These are phyloP conservation scores for Bruguiera sexangula DNA, from an alignment of 345 rosid genomes.

Conservation along the genomic window DNA sequence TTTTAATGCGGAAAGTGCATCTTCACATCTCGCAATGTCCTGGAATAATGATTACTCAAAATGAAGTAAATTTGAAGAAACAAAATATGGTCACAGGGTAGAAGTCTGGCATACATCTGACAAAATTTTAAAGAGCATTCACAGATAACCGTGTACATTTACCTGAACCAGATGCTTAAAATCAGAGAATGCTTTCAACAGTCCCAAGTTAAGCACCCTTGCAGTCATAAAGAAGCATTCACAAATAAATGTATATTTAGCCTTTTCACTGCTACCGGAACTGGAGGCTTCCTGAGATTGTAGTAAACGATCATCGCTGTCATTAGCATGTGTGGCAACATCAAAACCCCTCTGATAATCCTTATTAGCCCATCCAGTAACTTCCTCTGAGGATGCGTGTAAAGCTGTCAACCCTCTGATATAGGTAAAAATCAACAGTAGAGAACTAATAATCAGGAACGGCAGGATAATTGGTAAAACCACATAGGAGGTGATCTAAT, in stretches of 20 bases:
- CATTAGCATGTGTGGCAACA: constrained; percentile 30
- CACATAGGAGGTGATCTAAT: constrained; percentile 2
- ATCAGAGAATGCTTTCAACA: constrained; percentile 92
- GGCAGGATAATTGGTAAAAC: constrained; percentile 9
- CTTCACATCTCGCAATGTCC: constrained; percentile 90
- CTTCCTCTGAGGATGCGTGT: constrained; percentile 92
- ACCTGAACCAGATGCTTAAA: constrained; percentile 98
- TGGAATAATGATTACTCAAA: constrained; percentile 18
- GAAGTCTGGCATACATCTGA: background rate
- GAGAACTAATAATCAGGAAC: constrained; percentile 13
- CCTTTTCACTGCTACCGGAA: constrained; percentile 46
- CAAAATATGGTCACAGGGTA: background rate
- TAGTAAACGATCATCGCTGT: constrained; percentile 51
- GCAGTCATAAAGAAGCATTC: constrained; percentile 99
- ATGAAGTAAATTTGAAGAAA: background rate
- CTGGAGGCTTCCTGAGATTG: constrained; percentile 78
- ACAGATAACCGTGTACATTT: constrained; percentile 17
- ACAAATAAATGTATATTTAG: constrained; percentile 70
- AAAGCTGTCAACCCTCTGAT: constrained; percentile 80
- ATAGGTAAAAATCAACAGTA: constrained; percentile 16
- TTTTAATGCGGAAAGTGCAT: constrained; percentile 60
- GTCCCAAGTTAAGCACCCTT: constrained; percentile 91
- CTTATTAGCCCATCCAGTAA: constrained; percentile 69
- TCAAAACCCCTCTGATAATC: constrained; percentile 33
- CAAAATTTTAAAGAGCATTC: background rate